Conservation (phyloP, 192 early-diverging fungal genomes). For the Fimicolochytrium jonesii region DNA sequence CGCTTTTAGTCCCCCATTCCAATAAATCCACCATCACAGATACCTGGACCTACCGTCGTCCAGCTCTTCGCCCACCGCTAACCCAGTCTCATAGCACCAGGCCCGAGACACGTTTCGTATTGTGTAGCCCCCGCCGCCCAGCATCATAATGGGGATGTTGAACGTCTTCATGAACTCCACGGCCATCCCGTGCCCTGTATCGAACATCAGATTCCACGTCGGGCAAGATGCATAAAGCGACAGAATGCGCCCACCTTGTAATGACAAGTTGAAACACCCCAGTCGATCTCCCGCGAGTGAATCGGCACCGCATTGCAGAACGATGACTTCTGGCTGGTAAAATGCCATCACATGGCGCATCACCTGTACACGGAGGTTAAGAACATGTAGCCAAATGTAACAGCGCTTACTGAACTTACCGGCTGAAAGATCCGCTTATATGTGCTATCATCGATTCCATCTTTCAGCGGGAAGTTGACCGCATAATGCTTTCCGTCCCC, state of each 20-base stretch:
- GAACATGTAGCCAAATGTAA: too few relatives aligned
- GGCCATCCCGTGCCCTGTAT: constrained; percentile 82
- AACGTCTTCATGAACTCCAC: constrained; percentile 89
- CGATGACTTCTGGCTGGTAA: constrained; percentile 85
- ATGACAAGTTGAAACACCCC: constrained; percentile 93
- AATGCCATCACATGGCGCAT: constrained; percentile 92
- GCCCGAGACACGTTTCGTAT: constrained; percentile 85
- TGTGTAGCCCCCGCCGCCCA: constrained; percentile 97
- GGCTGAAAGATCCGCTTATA: constrained; percentile 60
- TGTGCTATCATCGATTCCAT: constrained; percentile 90
- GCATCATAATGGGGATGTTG: constrained; percentile 83
- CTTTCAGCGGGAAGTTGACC: constrained; percentile 92
- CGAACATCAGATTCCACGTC: not conserved
- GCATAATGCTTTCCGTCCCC: constrained; percentile 89
- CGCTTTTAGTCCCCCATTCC: not conserved
- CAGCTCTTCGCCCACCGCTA: constrained; percentile 69
- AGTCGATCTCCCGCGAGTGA: constrained; percentile 91
- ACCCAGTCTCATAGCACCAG: constrained; percentile 91
- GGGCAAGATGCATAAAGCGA: constrained; percentile 34
- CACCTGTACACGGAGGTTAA: constrained; percentile 45
- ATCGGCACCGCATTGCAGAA: constrained; percentile 97
- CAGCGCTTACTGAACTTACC: constrained; percentile 16
- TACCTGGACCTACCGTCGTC: constrained; percentile 43
- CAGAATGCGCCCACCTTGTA: constrained; percentile 63
- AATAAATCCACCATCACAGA: not conserved